A percentile compares a stretch with the other conserved stretches of the same genome.
Evolutionary conservation across 768 basidiomycete genomes (phyloP).

Genomic region (Podaxis rugospora): DNA sequence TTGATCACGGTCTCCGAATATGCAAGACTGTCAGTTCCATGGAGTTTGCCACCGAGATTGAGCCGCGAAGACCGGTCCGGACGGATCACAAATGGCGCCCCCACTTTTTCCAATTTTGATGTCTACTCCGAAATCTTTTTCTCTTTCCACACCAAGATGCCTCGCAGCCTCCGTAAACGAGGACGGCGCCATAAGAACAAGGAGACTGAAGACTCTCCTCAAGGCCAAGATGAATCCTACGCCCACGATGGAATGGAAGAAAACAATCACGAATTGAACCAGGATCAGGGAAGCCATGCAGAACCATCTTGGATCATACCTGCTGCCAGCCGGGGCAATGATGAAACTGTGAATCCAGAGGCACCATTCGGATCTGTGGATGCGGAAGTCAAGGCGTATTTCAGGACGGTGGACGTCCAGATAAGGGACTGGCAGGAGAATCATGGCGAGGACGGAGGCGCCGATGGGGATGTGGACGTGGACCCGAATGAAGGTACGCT

Average conservation of each 20-base stretch:
- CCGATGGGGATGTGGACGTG: conserved; percentile 32
- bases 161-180: conserved; percentile 69
- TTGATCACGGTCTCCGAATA: no score
- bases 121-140: neutral
- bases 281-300: conserved; percentile 18
- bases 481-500: conserved; percentile 70
- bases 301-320: conserved; percentile 73
- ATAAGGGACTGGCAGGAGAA: conserved; percentile 82
- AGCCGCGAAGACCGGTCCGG: neutral
- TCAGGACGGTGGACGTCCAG: conserved; percentile 82
- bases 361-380: conserved; percentile 91
- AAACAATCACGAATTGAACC: conserved; percentile 15
- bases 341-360: conserved; percentile 44
- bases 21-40: neutral
- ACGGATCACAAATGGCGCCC: neutral
- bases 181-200: conserved; percentile 70
- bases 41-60: neutral
- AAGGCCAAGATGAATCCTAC: conserved; percentile 7
- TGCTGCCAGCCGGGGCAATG: conserved; percentile 23
- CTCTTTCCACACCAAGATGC: conserved; percentile 39
- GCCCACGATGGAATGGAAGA: conserved; percentile 2
- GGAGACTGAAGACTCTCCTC: conserved; percentile 20
- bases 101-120: neutral
- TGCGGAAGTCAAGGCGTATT: conserved; percentile 89
- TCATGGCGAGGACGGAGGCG: conserved; percentile 33